Evolutionary conservation across 805 yeast genomes (phyloP), one percentile per base, ranked within the genome.

Genomic region (Vanderwaltozyma polyspora): DNA sequence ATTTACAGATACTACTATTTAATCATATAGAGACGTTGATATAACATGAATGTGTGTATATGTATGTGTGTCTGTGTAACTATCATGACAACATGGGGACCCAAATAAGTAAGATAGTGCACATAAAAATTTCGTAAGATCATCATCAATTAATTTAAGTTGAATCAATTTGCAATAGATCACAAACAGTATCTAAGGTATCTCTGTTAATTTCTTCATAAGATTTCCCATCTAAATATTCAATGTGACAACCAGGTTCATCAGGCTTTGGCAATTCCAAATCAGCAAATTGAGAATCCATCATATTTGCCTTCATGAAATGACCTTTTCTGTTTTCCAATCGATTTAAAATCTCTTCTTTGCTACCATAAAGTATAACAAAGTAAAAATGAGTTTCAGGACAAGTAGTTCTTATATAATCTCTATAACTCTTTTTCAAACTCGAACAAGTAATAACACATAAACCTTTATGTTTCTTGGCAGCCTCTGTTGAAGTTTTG

Each of bases 251-350:
- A 18, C 55, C 41, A 2, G 45, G 38, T 35, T 59, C 60, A 15
- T 59, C 62, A 3, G 49, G 60, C 3, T 52, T 63, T 0, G 96
- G 95, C 5, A 82, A 58, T 54, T 86, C 81, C 71, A 84, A 68
- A 36, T 74, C 76, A 11, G 66, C 74, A 43, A 76, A 78, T 55
- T 87, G 96, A 15, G 86, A 75, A 39, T 72, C 67, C 34, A 86
- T 74, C 95, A 87, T 84, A 40, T 74, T 70, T 4, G 78, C 68
- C 52, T 87, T 87, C 94, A 91, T 86, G 55, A 70, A 91, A 52
- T 91, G 98, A 32, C 74, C 73, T 45, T 70, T 55, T 44, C 98
- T 67, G n/a, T 56, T 50, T 5, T 60, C 60, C 35, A 86, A 80
- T 33, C 97, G 67, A 23, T 60, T 51, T 12, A 71, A 41, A 29